Conservation (phyloP, 2,329 filamentous ascomycete genomes). For the Ascocoryne sarcoides region DNA sequence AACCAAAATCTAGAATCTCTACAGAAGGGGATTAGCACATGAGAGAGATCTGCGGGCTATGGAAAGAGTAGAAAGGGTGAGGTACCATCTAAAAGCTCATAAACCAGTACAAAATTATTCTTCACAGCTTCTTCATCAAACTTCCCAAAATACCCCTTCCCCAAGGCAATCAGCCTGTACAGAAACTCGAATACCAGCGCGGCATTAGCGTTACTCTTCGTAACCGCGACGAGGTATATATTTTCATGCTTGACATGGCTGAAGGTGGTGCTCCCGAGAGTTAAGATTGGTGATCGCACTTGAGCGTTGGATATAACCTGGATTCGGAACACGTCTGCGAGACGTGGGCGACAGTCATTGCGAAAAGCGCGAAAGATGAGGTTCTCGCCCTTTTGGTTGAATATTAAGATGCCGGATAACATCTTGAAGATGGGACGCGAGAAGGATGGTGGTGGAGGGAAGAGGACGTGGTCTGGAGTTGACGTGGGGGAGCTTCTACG, state of each 20-base stretch:
- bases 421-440: constrained; percentile 45
- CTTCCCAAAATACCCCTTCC: constrained; percentile 95
- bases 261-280: constrained; percentile 94
- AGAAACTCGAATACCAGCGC: constrained; percentile 97
- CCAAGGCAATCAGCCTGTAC: constrained; percentile 81
- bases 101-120: constrained; percentile 99
- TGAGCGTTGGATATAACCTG: constrained; percentile 98
- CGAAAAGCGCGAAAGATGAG: constrained; percentile 98
- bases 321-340: constrained; percentile 98
- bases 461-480: neutral
- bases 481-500: constrained; percentile 9
- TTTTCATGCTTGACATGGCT: constrained; percentile 99
- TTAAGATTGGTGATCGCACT: constrained; percentile 94
- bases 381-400: constrained; percentile 99
- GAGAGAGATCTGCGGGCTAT: neutral
- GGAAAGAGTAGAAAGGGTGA: neutral
- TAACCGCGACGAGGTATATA: constrained; percentile 94
- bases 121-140: constrained; percentile 99
- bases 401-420: constrained; percentile 94
- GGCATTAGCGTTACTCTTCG: constrained; percentile 98
- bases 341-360: constrained; percentile 92
- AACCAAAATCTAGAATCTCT: constrained; percentile 99
- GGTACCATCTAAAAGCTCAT: constrained; percentile 85
- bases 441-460: neutral
- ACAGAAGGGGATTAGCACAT: constrained; percentile 11